phyloP scores from a whole-genome alignment of 331 rosid genomes.

The Ulmus americana region DNA sequence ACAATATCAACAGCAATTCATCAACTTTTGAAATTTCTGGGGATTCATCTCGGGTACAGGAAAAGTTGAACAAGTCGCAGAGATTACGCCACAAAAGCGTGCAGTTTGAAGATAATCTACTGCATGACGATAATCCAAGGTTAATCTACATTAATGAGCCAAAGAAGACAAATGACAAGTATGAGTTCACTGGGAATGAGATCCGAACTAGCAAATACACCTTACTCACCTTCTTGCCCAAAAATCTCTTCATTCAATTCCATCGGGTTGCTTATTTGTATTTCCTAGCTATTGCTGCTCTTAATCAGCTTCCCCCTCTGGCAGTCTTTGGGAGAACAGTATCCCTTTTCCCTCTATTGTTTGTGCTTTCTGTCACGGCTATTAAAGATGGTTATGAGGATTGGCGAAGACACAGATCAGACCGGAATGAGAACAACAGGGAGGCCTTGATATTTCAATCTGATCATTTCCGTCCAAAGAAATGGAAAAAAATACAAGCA shows the following conservation, averaged over 20 bases:
- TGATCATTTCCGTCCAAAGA: slow-evolving; percentile 44
- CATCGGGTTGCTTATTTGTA: slow-evolving; percentile 93
- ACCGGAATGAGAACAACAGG: slow-evolving; percentile 73
- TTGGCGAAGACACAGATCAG: slow-evolving; percentile 77
- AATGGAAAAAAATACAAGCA: slow-evolving; percentile 66
- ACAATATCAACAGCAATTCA: slow-evolving; percentile 21
- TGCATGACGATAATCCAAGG: slow-evolving; percentile 74
- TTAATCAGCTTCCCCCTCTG: slow-evolving; percentile 90
- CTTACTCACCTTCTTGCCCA: slow-evolving; percentile 68
- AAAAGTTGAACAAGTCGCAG: slow-evolving; percentile 40
- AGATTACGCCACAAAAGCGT: slow-evolving; percentile 53
- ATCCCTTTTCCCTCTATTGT: slow-evolving; percentile 68
- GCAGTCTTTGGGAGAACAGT: slow-evolving; percentile 86
- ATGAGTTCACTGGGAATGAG: slow-evolving; percentile 59
- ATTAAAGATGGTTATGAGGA: slow-evolving; percentile 89
- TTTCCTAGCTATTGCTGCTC: slow-evolving; percentile 74
- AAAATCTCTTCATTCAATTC: slow-evolving; percentile 82
- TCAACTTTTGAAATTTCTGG: slow-evolving; percentile 44
- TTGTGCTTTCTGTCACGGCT: slow-evolving; percentile 80
- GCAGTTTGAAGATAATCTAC: slow-evolving; percentile 48
- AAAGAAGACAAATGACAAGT: slow-evolving; percentile 51
- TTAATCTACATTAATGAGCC: slow-evolving; percentile 58
- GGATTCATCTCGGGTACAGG: slow-evolving; percentile 34
- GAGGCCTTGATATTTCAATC: slow-evolving; percentile 57
- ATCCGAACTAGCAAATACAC: slow-evolving; percentile 67